Evolutionary conservation across 177 flowering plant species (phyloP).

Genomic region (Tripterygium wilfordii): DNA sequence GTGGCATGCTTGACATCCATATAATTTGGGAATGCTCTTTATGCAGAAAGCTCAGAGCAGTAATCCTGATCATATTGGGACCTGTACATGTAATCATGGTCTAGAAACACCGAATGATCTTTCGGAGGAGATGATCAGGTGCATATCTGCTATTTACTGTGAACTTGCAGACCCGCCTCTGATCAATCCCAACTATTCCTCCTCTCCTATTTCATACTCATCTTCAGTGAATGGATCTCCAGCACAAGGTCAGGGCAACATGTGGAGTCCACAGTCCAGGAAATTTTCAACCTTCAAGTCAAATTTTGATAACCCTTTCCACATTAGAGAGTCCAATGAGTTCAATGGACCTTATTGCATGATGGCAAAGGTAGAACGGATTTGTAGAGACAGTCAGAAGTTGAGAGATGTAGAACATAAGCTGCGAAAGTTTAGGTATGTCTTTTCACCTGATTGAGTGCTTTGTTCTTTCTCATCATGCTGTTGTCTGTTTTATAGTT

Average conservation of each 20-base stretch:
- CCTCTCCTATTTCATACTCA: constrained; percentile 62
- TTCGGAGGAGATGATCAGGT: constrained; percentile 85
- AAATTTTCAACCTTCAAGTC: constrained; percentile 53
- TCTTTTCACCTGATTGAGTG: constrained; percentile 8
- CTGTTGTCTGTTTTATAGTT: too few species aligned
- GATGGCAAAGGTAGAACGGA: constrained; percentile 61
- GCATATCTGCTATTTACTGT: constrained; percentile 72
- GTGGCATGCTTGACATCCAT: too few species aligned
- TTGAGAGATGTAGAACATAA: constrained; percentile 40
- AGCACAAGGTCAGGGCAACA: constrained; percentile 46
- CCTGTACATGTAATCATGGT: constrained; percentile 44
- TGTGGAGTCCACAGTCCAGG: constrained; percentile 49
- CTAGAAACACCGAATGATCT: constrained; percentile 69
- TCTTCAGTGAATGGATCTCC: constrained; percentile 52
- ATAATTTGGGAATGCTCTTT: background rate
- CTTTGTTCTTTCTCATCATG: too few species aligned
- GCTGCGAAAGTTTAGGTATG: constrained; percentile 65
- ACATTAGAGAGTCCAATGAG: constrained; percentile 49
- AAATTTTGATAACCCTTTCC: constrained; percentile 55
- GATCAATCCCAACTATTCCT: constrained; percentile 23
- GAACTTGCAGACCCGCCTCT: constrained; percentile 77
- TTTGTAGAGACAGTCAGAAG: constrained; percentile 57
- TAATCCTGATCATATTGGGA: constrained; percentile 70
- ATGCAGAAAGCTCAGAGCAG: constrained; percentile 51
- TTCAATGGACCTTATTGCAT: constrained; percentile 76